Evolutionary conservation across 2,329 filamentous ascomycete genomes (phyloP).

Genomic region (Alternaria atra): DNA sequence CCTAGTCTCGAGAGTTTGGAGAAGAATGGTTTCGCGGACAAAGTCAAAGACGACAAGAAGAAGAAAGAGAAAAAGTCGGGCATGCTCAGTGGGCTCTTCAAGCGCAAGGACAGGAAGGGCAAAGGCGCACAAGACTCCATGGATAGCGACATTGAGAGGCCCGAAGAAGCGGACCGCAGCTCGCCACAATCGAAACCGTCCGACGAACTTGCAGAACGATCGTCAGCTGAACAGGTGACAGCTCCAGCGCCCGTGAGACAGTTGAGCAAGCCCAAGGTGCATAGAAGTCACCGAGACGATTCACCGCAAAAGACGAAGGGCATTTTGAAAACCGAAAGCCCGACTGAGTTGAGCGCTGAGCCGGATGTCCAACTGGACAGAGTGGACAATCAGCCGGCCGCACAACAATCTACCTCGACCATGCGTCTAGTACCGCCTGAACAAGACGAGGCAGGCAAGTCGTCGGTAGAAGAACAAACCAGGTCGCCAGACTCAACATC

Average conservation of each 20-base stretch:
- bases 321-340: conserved; percentile 44
- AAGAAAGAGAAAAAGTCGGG: conserved; percentile 75
- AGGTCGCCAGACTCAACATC: conserved; percentile 31
- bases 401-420: conserved; percentile 34
- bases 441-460: conserved; percentile 23
- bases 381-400: conserved; percentile 21
- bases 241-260: conserved; percentile 39
- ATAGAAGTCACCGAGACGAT: conserved; percentile 46
- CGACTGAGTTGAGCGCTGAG: conserved; percentile 35
- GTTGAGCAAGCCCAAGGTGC: conserved; percentile 51
- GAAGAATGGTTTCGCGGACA: conserved; percentile 70
- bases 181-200: conserved; percentile 47
- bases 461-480: conserved; percentile 30
- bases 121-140: conserved; percentile 40
- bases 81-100: conserved; percentile 76
- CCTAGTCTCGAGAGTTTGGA: conserved; percentile 81
- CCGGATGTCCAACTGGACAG: conserved; percentile 23
- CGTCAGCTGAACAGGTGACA: conserved; percentile 40
- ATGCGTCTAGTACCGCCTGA: conserved; percentile 50
- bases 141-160: conserved; percentile 58
- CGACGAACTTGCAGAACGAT: conserved; percentile 38
- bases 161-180: conserved; percentile 47
- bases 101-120: conserved; percentile 69
- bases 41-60: conserved; percentile 75
- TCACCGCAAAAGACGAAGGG: conserved; percentile 46